Base-by-base conservation (phyloP, 768 basidiomycete genomes). In the Mycena rosella region DNA sequence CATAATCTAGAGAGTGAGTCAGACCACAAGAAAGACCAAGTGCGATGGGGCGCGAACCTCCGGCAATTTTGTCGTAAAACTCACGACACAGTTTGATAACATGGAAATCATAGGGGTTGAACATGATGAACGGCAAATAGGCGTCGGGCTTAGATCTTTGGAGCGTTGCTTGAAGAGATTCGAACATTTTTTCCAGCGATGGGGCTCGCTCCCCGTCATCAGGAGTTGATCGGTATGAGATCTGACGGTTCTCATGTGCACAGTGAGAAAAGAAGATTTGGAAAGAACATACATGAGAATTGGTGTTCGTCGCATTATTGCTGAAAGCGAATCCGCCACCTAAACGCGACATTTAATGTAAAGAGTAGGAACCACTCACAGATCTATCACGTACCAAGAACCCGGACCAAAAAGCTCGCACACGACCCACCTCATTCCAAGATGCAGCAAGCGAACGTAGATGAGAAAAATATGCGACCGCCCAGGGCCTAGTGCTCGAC, bases 401-500 rank as follows among this genome's bases (percentile, higher is more conserved):
- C 6, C 36, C 65, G 24, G 18, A 9, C 65, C 65, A 67, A 24
- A 27, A 0, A 18, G 24, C 24, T 18, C 36, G 22, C n/a, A 3
- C 24, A 8, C 3, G 26, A 2, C 34, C 45, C 8, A 3, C 20
- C 13, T 44, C 26, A 10, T 15, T 42, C 29, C 53, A 56, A 17
- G 29, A 24, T 47, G 17, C 48, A 20, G 54, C 54, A 38, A 70
- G 48, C 3, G 48, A 36, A 26, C 69, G 69, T 20, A 62, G 8
- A 48, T 70, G 69, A 5, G 69, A 70, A 17, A 70, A n/a, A 48
- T 54, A 70, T 2, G 65, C 60, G 40, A 36, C 36, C 1, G 69
- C 64, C 69, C 69, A 70, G 7, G 69, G 56, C 24, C 69, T 57
- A 29, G 62, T 42, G 22, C n/a, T 51, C 27, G 54, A 9, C 3